A percentile compares a stretch with the other conserved stretches of the same genome.
Evolutionary conservation across 2,329 filamentous ascomycete species (phyloP).

Genomic region (Cordyceps sp.): DNA sequence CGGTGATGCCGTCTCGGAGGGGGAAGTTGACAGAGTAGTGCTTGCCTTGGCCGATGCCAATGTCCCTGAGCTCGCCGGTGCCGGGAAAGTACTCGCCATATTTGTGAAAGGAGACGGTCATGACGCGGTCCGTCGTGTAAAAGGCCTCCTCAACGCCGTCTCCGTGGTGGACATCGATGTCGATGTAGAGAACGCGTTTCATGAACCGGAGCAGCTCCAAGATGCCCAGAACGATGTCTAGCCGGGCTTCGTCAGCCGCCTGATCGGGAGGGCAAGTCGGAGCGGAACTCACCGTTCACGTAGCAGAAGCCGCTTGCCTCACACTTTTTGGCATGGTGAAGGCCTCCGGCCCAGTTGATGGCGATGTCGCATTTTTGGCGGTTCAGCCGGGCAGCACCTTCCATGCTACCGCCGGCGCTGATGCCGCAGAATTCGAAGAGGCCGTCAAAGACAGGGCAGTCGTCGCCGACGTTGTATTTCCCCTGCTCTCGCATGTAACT

Average conservation of each 20-base stretch:
- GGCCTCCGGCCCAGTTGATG: conserved; percentile 93
- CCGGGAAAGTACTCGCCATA: conserved; percentile 94
- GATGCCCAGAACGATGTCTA: conserved; percentile 91
- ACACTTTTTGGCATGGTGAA: conserved; percentile 95
- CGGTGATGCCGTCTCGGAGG: conserved; percentile 80
- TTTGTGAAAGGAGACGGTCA: conserved; percentile 91
- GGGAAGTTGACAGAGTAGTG: conserved; percentile 87
- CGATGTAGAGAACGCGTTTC: conserved; percentile 92
- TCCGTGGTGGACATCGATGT: conserved; percentile 88
- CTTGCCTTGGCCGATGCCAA: conserved; percentile 74
- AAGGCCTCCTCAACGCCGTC: conserved; percentile 90
- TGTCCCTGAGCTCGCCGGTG: conserved; percentile 73
- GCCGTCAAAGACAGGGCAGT: conserved; percentile 94
- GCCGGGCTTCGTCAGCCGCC: not conserved
- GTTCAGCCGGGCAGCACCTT: conserved; percentile 79
- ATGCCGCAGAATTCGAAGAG: conserved; percentile 95
- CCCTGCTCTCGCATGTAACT: conserved; percentile 77
- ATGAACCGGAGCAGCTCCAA: conserved; percentile 82
- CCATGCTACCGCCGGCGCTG: conserved; percentile 85
- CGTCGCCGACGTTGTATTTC: conserved; percentile 89
- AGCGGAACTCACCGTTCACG: conserved; percentile 57
- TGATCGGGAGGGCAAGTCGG: too few relatives aligned
- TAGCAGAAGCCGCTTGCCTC: conserved; percentile 97
- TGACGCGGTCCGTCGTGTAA: conserved; percentile 80
- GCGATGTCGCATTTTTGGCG: conserved; percentile 90